Conservation (phyloP, 2,329 filamentous ascomycete species). For the Bipolaris zeicola region DNA sequence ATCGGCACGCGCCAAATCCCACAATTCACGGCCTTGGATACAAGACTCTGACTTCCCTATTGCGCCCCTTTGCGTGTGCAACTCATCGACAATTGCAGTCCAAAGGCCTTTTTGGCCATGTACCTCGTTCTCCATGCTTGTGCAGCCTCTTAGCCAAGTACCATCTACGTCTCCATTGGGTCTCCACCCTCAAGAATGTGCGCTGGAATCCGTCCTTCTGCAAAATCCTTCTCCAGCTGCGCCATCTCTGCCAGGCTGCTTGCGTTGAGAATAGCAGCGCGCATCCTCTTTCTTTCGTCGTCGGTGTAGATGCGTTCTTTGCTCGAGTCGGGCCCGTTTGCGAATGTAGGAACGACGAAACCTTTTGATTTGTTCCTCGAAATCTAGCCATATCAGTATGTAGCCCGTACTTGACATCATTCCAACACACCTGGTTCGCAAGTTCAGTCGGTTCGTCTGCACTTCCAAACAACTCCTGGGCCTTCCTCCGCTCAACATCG, state of each 20-base stretch:
- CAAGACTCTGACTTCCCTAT: background rate
- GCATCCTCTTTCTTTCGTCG: slow-evolving; percentile 81
- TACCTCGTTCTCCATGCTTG: background rate
- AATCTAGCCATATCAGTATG: slow-evolving; percentile 60
- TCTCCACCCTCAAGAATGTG: slow-evolving; percentile 37
- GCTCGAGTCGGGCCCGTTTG: slow-evolving; percentile 43
- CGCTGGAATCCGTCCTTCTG: slow-evolving; percentile 80
- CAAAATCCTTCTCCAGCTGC: slow-evolving; percentile 85
- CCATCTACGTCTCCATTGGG: slow-evolving; percentile 35
- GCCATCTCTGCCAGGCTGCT: slow-evolving; percentile 90
- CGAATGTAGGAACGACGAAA: slow-evolving; percentile 63
- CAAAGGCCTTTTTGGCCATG: background rate
- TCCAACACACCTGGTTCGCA: slow-evolving; percentile 54
- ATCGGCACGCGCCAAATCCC: background rate
- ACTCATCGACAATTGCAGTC: background rate
- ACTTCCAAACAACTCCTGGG: slow-evolving; percentile 83
- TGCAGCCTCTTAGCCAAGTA: background rate
- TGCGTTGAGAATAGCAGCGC: slow-evolving; percentile 86
- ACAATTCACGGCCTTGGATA: background rate
- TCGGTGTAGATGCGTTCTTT: slow-evolving; percentile 78
- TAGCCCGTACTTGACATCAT: background rate
- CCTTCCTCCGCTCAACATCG: slow-evolving; percentile 77
- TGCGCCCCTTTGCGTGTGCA: background rate
- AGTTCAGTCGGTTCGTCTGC: slow-evolving; percentile 76
- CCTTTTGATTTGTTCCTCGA: slow-evolving; percentile 81